Evolutionary conservation across 2,329 filamentous ascomycete genomes (phyloP).

Genomic region (Botrytis elliptica): DNA sequence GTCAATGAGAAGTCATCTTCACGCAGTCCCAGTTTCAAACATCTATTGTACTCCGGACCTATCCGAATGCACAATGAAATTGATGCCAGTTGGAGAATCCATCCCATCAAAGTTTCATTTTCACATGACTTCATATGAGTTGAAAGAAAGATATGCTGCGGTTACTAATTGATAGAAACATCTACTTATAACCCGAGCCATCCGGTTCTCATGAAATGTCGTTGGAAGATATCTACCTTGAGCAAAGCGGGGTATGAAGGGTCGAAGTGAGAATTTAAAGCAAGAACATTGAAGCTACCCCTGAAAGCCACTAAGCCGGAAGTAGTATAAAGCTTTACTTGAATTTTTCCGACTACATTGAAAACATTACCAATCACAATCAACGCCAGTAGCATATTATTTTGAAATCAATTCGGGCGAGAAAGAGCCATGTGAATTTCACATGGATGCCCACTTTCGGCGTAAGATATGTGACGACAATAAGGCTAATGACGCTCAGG

Average conservation of each 20-base stretch:
- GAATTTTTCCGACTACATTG: background rate
- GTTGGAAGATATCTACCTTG: background rate
- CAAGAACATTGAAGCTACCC: background rate
- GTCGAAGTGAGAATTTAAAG: background rate
- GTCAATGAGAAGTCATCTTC: background rate
- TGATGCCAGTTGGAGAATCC: background rate
- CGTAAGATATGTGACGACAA: background rate
- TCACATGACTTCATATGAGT: background rate
- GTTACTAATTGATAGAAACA: background rate
- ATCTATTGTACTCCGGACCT: background rate
- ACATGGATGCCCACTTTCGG: background rate
- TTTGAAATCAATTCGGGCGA: background rate
- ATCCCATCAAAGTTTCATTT: background rate
- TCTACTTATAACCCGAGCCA: background rate
- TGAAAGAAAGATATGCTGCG: too few species aligned
- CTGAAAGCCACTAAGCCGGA: background rate
- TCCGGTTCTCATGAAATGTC: background rate
- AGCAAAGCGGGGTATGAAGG: background rate
- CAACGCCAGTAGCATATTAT: background rate
- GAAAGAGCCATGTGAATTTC: background rate
- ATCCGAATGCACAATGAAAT: background rate
- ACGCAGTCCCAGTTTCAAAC: background rate
- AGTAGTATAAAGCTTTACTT: background rate
- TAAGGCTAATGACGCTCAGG: background rate
- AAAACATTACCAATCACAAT: background rate